Base-by-base conservation (phyloP, 805 yeast genomes). In the Ogataea trehaloabstinens region DNA sequence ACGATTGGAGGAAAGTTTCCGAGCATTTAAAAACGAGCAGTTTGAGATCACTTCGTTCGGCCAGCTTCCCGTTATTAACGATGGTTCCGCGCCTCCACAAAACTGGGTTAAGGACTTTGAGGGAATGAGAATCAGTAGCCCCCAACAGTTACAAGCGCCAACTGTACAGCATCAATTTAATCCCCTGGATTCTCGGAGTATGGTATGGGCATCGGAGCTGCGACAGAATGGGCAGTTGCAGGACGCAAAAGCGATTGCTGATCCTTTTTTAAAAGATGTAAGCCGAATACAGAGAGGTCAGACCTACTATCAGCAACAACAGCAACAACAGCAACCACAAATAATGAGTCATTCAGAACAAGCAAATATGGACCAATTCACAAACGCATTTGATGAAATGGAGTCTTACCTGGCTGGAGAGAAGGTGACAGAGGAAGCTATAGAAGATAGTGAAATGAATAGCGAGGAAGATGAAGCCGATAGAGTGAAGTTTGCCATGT, bases 1-100 rank as follows among this genome's bases (percentile, higher is more conserved):
- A 3, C 51, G 45, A 10, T 52, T 71, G 27, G 70, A 72, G 42
- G 49, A 49, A n/a, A 71, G 69, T 13, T 71, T 69, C 44, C 59
- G 61, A 13, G 56, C 47, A 37, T 25, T 19, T 34, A 37, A 13
- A 13, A 18, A 17, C 17, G 25, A 27, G 3, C 37, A 40, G 16
- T 32, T 17, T 7, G 28, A 21, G 1, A 28, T 24, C 4, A 42
- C 20, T 11, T 34, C 17, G 2, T 24, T 28, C 29, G 19, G 30
- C 17, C 37, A 32, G 17, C 16, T 27, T 7, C 30, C 30, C 13
- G 17, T 12, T 12, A 7, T 27, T n/a, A 16, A 27, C 16, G 25
- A 12, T 12, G 25, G 25, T 22, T 22, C 21, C 2, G 36, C 27
- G 12, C 46, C 35, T 24, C 38, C 34, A n/a, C 45, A 35, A 18